Evolutionary conservation across 2,329 filamentous ascomycete species (phyloP).

Genomic region (Cercospora berteroae): DNA sequence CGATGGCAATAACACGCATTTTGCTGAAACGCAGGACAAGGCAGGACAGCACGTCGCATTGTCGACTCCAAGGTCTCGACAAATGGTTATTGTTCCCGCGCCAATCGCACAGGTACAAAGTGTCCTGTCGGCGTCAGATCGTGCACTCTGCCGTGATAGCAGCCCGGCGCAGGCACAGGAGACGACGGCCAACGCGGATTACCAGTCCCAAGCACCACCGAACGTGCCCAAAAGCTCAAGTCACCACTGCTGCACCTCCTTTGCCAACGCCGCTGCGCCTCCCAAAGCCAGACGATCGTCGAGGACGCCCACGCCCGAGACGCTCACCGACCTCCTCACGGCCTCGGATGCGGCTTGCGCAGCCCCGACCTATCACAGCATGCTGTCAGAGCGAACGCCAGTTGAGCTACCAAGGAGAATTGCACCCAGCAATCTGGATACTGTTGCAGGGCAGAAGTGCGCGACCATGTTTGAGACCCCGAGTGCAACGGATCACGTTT

Average conservation of each 20-base stretch:
- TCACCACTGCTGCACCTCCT: neutral
- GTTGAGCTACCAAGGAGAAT: neutral
- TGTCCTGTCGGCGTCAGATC: neutral
- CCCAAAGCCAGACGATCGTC: neutral
- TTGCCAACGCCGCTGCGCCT: neutral
- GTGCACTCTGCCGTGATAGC: neutral
- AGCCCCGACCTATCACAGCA: slow-evolving; percentile 6
- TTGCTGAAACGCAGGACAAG: neutral
- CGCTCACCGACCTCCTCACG: slow-evolving; percentile 62
- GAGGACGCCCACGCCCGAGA: neutral
- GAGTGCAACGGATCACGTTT: neutral
- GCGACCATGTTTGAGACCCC: neutral
- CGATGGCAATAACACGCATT: neutral
- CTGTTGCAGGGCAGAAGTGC: slow-evolving; percentile 10
- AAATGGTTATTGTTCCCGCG: neutral
- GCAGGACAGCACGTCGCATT: neutral
- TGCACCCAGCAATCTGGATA: slow-evolving; percentile 2
- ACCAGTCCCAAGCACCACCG: neutral
- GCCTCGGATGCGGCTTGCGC: neutral
- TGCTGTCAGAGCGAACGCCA: neutral
- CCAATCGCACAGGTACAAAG: neutral
- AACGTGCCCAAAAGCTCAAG: neutral
- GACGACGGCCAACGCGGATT: neutral
- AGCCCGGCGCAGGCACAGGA: neutral
- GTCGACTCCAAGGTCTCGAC: neutral